phyloP scores from a whole-genome alignment of 805 yeast species.

The Metschnikowia henanensis region DNA sequence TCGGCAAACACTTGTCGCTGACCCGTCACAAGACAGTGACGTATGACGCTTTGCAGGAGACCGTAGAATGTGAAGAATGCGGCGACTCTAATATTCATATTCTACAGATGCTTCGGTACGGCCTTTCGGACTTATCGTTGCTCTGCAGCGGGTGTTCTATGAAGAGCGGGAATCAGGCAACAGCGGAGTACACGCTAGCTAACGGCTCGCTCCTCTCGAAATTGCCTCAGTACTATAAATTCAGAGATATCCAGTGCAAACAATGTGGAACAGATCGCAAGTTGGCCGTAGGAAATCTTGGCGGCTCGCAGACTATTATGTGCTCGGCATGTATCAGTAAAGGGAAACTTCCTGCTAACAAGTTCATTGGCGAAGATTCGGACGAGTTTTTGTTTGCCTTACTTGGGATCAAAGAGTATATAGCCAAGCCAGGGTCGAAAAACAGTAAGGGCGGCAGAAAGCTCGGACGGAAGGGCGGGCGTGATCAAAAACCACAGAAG shows the following conservation, averaged over 20 bases:
- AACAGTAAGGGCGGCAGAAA: slow-evolving; percentile 37
- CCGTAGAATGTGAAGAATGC: slow-evolving; percentile 56
- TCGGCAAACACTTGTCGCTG: slow-evolving; percentile 51
- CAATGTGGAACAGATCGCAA: slow-evolving; percentile 43
- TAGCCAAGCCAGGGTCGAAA: slow-evolving; percentile 21
- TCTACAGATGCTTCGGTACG: slow-evolving; percentile 50
- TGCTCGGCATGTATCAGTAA: slow-evolving; percentile 46
- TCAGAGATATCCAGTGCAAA: slow-evolving; percentile 51
- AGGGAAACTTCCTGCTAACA: slow-evolving; percentile 2
- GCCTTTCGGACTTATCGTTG: slow-evolving; percentile 53
- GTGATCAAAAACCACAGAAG: slow-evolving; percentile 19
- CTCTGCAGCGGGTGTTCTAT: slow-evolving; percentile 47
- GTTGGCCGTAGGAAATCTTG: slow-evolving; percentile 33
- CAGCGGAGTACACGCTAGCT: slow-evolving; percentile 49
- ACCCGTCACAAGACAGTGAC: slow-evolving; percentile 52
- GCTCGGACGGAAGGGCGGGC: slow-evolving; percentile 26
- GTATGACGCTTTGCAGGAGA: slow-evolving; percentile 37
- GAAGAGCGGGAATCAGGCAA: slow-evolving; percentile 41
- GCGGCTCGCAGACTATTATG: slow-evolving; percentile 28
- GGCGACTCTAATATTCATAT: slow-evolving; percentile 53
- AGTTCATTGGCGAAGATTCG: slow-evolving; percentile 45
- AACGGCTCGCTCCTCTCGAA: slow-evolving; percentile 57
- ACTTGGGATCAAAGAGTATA: slow-evolving; percentile 48
- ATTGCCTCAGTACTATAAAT: slow-evolving; percentile 46
- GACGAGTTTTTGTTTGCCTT: slow-evolving; percentile 47